Percentiles rank a stretch among this genome's conserved stretches.
Evolutionary conservation across 2,329 filamentous ascomycete species (phyloP).

Genomic region (Coniochaeta hoffmannii): DNA sequence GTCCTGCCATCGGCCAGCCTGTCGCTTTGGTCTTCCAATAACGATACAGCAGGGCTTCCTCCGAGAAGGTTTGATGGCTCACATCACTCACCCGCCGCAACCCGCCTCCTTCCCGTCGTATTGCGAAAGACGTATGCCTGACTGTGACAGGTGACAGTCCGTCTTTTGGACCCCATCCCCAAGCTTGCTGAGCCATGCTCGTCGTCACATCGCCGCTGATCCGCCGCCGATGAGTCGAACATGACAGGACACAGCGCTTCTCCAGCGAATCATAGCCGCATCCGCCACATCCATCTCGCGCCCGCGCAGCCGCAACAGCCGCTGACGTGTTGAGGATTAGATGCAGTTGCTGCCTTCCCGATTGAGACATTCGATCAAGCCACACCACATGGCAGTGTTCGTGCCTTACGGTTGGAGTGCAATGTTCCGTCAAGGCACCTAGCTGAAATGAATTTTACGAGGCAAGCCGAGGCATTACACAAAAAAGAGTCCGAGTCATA

Average conservation of each 20-base stretch:
- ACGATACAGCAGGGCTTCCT: neutral
- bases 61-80: neutral
- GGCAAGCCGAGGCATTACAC: neutral
- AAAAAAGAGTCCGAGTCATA: neutral
- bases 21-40: too few relatives aligned
- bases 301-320: neutral
- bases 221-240: neutral
- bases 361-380: neutral
- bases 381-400: neutral
- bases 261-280: too few relatives aligned
- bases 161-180: neutral
- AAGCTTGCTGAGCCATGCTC: neutral
- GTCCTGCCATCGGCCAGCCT: neutral
- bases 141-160: neutral
- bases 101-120: neutral
- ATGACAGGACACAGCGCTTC: too few relatives aligned
- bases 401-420: too few relatives aligned
- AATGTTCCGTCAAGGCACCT: neutral
- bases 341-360: neutral
- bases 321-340: neutral
- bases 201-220: neutral
- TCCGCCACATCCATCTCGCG: too few relatives aligned
- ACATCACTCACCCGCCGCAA: neutral
- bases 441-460: neutral
- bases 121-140: neutral